Evolutionary conservation across 257 asterid species (phyloP), one percentile per base, ranked within the genome.

Genomic region (Penstemon newberryi): DNA sequence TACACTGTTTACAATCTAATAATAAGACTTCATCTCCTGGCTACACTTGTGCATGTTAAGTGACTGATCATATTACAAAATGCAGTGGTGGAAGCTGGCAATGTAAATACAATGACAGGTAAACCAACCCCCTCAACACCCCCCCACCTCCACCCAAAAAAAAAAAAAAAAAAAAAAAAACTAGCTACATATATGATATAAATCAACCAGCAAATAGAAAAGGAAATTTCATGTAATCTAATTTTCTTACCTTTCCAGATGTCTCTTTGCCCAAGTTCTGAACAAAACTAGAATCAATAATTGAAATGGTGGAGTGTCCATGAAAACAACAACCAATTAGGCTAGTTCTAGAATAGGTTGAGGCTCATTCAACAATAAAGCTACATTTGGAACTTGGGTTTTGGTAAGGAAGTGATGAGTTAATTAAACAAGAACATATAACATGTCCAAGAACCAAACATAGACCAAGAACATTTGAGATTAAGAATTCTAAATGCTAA

Each of bases 271-370:
- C 63, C 61, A 39, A 65, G 58, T n/a, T 50, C 46, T 51, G 12
- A 25, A 41, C 36, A 54, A 67, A 13, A 18, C 44, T 49, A 15
- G 18, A 62, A 13, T 7, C 68, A 46, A 63, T 47, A 46, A 63
- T 63, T 56, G 5, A 33, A 63, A 63, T 67, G 12, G 55, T 67
- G 71, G 71, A 67, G 63, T 19, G 25, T 63, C 63, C 63, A 67
- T 42, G 63, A 54, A 53, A 53, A 43, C 43, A 41, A 67, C 55
- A 54, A 6, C 55, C 63, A 55, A 67, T 55, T 36, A 6, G 5
- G 15, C 2, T 25, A 25, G 4, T 53, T 67, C 63, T 55, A 19
- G 54, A 67, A 55, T 33, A 8, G 40, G 37, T 19, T 9, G 47
- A 5, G 4, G 56, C 52, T 62, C 56, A 5, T 44, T 40, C 45